Percentiles rank a stretch among this genome's conserved stretches.
phyloP scores from a whole-genome alignment of 2,329 filamentous ascomycete species.

The Phaeosphaeriaceae sp. region DNA sequence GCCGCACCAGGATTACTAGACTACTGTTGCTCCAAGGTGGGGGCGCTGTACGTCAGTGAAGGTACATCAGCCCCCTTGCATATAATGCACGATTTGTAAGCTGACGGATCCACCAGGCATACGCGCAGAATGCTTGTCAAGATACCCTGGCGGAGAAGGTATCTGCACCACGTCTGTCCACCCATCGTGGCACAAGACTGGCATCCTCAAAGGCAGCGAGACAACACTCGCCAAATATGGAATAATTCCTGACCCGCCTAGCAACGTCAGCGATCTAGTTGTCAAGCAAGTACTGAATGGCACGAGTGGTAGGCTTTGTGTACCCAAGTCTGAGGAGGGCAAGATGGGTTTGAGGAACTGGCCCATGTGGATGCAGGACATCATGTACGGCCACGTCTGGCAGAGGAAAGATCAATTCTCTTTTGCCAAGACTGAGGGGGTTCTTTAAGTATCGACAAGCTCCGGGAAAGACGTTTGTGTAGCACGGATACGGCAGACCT shows the following conservation, averaged over 20 bases:
- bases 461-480: not conserved
- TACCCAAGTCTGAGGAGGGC: slow-evolving; percentile 23
- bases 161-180: slow-evolving; percentile 41
- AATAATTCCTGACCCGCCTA: slow-evolving; percentile 22
- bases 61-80: slow-evolving; percentile 12
- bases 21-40: slow-evolving; percentile 39
- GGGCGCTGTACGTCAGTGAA: slow-evolving; percentile 37
- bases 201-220: slow-evolving; percentile 28
- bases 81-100: not conserved
- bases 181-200: slow-evolving; percentile 35
- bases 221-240: slow-evolving; percentile 21
- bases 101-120: slow-evolving; percentile 20
- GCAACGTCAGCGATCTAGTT: slow-evolving; percentile 27
- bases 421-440: not conserved
- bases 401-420: slow-evolving; percentile 8
- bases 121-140: slow-evolving; percentile 31
- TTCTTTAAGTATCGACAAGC: not conserved
- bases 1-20: slow-evolving; percentile 31
- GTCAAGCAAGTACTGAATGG: slow-evolving; percentile 33
- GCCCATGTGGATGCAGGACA: slow-evolving; percentile 37
- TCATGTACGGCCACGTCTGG: slow-evolving; percentile 21
- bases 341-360: slow-evolving; percentile 20
- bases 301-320: slow-evolving; percentile 28
- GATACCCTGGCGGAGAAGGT: slow-evolving; percentile 28
- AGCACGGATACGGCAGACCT: not conserved